These are phyloP conservation scores for Penicillium sp. DNA, from an alignment of 2,329 filamentous ascomycete species.

Conservation along the genomic window DNA sequence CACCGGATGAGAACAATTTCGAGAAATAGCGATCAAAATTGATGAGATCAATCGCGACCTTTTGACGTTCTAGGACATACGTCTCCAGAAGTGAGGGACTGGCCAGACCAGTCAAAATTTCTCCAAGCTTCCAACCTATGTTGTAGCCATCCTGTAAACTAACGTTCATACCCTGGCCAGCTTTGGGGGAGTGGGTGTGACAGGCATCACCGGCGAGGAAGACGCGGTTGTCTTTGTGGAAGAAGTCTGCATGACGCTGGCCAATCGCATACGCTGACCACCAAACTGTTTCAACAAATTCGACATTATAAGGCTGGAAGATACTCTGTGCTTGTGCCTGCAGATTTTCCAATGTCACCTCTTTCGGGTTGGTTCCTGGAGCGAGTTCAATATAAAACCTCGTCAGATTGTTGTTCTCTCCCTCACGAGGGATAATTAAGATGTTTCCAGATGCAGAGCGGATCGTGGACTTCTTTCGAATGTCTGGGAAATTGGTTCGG, in stretches of 20 bases:
- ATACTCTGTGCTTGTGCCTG: conserved; percentile 54
- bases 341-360: conserved; percentile 55
- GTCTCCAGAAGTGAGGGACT: conserved; percentile 49
- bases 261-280: conserved; percentile 71
- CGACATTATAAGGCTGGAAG: conserved; percentile 55
- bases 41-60: conserved; percentile 58
- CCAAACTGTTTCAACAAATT: conserved; percentile 60
- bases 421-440: conserved; percentile 55
- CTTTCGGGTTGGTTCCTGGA: conserved; percentile 49
- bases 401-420: conserved; percentile 54
- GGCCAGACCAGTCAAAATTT: conserved; percentile 49
- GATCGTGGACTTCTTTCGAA: conserved; percentile 51
- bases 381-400: conserved; percentile 64
- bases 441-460: conserved; percentile 49
- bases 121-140: conserved; percentile 60
- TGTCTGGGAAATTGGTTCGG: conserved; percentile 51
- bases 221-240: conserved; percentile 63
- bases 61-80: conserved; percentile 54
- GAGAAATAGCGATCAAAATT: conserved; percentile 59
- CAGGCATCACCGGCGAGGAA: conserved; percentile 70
- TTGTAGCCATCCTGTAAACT: conserved; percentile 61
- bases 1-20: conserved; percentile 52
- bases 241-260: conserved; percentile 68
- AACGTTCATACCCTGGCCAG: conserved; percentile 60
- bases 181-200: conserved; percentile 68